Evolutionary conservation across 768 basidiomycete genomes (phyloP).

Genomic region (Tulasnella sp.): DNA sequence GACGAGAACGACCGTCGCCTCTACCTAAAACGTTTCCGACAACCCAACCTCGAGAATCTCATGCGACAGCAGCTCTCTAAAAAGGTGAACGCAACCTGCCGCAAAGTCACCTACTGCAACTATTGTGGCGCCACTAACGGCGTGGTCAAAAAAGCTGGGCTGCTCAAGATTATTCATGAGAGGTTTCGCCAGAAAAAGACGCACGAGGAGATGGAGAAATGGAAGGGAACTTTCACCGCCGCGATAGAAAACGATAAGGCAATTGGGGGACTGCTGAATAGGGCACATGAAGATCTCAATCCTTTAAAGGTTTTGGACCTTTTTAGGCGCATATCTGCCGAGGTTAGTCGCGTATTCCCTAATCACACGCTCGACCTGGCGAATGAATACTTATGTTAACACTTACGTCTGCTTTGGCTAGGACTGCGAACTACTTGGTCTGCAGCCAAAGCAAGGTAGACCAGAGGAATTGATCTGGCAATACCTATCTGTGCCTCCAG

Average conservation of each 20-base stretch:
- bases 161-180: conserved; percentile 91
- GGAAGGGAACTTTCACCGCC: conserved; percentile 67
- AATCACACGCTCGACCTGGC: too few relatives aligned
- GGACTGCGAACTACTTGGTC: conserved; percentile 91
- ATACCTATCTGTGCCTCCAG: conserved; percentile 94
- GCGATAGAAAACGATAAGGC: conserved; percentile 85
- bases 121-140: conserved; percentile 92
- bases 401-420: conserved; percentile 25
- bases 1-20: conserved; percentile 75
- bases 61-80: conserved; percentile 75
- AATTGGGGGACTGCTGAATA: conserved; percentile 69
- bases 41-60: conserved; percentile 83
- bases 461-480: conserved; percentile 99
- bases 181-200: conserved; percentile 93
- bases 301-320: conserved; percentile 87
- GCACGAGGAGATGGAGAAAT: conserved; percentile 76
- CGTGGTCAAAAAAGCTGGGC: conserved; percentile 85
- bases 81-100: conserved; percentile 71
- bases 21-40: conserved; percentile 83
- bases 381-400: too few relatives aligned
- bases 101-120: conserved; percentile 85
- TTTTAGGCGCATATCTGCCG: conserved; percentile 84
- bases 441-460: conserved; percentile 77
- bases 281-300: conserved; percentile 89
- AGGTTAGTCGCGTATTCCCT: conserved; percentile 41